Evolutionary conservation across 345 rosid genomes (phyloP).

Genomic region (Ricinus communis): DNA sequence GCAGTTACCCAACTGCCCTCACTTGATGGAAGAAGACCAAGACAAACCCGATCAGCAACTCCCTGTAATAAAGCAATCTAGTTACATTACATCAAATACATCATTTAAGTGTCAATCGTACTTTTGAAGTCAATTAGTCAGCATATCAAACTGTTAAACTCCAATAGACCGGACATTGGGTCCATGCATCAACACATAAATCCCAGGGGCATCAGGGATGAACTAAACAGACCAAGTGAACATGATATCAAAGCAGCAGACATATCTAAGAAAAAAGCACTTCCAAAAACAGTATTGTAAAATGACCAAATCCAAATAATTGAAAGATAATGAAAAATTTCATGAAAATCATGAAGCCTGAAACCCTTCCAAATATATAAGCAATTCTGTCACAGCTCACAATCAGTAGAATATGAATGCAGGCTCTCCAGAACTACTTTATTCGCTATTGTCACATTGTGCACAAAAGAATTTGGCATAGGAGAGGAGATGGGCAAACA

Average conservation of each 20-base stretch:
- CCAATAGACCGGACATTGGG: not conserved
- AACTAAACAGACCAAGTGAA: not conserved
- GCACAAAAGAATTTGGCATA: not conserved
- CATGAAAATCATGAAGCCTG: not conserved
- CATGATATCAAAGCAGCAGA: not conserved
- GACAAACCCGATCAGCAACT: slow-evolving; percentile 86
- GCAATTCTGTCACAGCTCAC: not conserved
- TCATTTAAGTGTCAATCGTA: not conserved
- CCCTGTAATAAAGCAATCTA: slow-evolving; percentile 43
- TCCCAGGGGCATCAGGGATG: not conserved
- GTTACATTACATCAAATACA: not conserved
- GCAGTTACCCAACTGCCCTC: slow-evolving; percentile 91
- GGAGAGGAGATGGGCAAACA: too few relatives aligned
- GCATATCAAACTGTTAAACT: not conserved
- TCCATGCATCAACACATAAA: not conserved
- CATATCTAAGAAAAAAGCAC: not conserved
- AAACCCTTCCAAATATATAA: not conserved
- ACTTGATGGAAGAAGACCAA: slow-evolving; percentile 89
- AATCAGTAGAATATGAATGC: not conserved
- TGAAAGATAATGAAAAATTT: too few relatives aligned
- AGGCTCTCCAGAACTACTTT: not conserved
- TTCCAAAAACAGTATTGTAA: not conserved
- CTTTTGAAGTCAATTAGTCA: slow-evolving; percentile 4
- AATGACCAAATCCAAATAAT: not conserved
- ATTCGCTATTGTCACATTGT: not conserved